Base-by-base conservation (phyloP, 2,329 filamentous ascomycete species). In the Atkinsonella texensis region DNA sequence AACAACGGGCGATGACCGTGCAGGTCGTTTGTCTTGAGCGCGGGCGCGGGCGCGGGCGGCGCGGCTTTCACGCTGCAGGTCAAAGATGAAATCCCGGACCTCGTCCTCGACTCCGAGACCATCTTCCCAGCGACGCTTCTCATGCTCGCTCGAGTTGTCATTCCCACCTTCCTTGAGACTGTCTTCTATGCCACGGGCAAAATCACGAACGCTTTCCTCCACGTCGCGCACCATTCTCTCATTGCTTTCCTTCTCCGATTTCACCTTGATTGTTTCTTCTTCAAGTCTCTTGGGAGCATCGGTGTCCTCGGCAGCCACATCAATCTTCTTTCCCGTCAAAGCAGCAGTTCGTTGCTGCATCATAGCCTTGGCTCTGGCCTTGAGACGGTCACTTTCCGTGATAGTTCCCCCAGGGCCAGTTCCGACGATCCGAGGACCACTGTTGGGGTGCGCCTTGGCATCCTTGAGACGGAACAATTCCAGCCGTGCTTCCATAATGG, bases 341-440 rank as follows among this genome's bases (percentile, higher is more conserved):
- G 93, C 91, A 52, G 93, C 93, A 58, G 93, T 90, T 54, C 93
- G 85, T 62, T 95, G 90, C 70, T 97, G 91, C 93, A 98, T 98
- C 83, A 96, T 95, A 40, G 91, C 91, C 70, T 90, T 95, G 33
- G 93, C 91, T 59, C 90, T 83, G 38, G 93, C 93, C 73, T 96
- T 97, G 58, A 97, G 80, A 50, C 91, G 83, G 69, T 98, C 93
- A 3, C 89, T 86, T 68, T 98, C 93, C 0, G 93, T 98, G 42
- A 98, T 81, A 44, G 81, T 72, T 49, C 93, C 93, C 43, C 91
- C 91, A 53, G 90, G 91, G 10, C 93, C 93, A 55, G 91, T 97
- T 45, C 93, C 93, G 53, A 97, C 81, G 56, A 98, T 89, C 32
- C 83, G 77, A 18, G 85, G 76, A 10, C 88, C 84, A 62, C 85